Evolutionary conservation across 805 yeast species (phyloP), one percentile per base, ranked within the genome.

Genomic region (Torulaspora gathmanii): DNA sequence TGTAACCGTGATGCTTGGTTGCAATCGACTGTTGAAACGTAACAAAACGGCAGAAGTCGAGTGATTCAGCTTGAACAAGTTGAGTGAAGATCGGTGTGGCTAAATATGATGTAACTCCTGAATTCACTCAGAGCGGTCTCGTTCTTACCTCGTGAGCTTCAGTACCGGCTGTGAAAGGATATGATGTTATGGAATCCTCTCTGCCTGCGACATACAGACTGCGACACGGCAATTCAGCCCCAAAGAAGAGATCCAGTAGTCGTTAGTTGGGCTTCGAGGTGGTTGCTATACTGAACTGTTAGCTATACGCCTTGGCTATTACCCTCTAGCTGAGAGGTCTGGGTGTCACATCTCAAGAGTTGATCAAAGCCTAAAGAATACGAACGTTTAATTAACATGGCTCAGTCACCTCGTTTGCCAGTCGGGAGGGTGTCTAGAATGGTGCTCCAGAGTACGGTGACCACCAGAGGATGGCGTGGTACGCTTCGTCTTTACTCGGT

Each of bases 21-120:
- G 50, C 44, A 47, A 43, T 30, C 46, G 42, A 30, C 46, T 42
- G 43, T 40, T 51, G 37, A 44, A 34, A 27, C 33, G 47, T 47
- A 48, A 45, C 58, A 55, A 55, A 55, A 46, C 58, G 58, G 58
- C 58, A 45, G 43, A 15, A 13, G 15, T 31, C 17, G 30, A 22
- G 8, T 13, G 30, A 31, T 7, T 22, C 23, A 23, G 19, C 22
- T 39, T 22, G 33, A 10, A 37, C 13, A 26, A 23, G 15, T 23
- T 11, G 17, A 33, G 16, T 40, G n/a, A 17, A n/a, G 10, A 15
- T 26, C 16, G 7, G 23, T 22, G 22, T 39, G 28, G 16, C 15
- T n/a, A 5, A 23, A 31, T 12, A 13, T 23, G 15, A 19, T 10
- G 27, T 12, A 19, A n/a, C 11, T 27, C 17, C 43, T 31, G 34